Percentiles rank a stretch among this genome's conserved stretches.
Evolutionary conservation across 768 basidiomycete genomes (phyloP).

Genomic region (Rhodotorula paludigena): DNA sequence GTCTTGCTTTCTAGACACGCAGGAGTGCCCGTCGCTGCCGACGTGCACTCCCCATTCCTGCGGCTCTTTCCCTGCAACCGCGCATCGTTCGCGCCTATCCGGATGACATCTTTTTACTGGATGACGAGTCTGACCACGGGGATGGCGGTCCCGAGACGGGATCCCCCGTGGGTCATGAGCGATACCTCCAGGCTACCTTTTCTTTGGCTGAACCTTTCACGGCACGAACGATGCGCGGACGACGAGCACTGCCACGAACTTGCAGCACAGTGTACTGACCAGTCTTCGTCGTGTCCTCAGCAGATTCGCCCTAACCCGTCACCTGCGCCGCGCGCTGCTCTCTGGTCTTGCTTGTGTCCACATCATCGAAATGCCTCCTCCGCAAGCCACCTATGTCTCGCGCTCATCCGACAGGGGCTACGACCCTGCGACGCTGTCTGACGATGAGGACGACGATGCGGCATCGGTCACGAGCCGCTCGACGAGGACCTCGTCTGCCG

Average conservation of each 20-base stretch:
- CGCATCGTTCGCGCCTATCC: too few relatives aligned
- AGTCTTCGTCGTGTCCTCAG: not conserved
- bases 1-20: too few relatives aligned
- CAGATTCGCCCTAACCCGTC: too few relatives aligned
- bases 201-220: conserved; percentile 3
- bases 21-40: too few relatives aligned
- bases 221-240: not conserved
- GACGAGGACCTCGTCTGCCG: conserved; percentile 16
- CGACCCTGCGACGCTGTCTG: conserved; percentile 30
- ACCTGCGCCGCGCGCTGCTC: too few relatives aligned
- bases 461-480: conserved; percentile 6
- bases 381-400: conserved; percentile 16
- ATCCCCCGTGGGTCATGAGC: conserved; percentile 7
- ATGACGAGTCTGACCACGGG: conserved; percentile 29
- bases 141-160: conserved; percentile 24
- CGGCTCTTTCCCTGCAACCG: too few relatives aligned
- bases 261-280: not conserved
- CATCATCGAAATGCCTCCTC: conserved; percentile 7
- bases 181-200: conserved; percentile 36
- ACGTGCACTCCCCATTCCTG: too few relatives aligned
- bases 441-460: conserved; percentile 31
- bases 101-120: conserved; percentile 17
- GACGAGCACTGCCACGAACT: not conserved
- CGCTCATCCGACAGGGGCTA: conserved; percentile 5
- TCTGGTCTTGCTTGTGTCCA: not conserved